phyloP scores from a whole-genome alignment of 352 stramenopile species.

The Albugo laibachii region DNA sequence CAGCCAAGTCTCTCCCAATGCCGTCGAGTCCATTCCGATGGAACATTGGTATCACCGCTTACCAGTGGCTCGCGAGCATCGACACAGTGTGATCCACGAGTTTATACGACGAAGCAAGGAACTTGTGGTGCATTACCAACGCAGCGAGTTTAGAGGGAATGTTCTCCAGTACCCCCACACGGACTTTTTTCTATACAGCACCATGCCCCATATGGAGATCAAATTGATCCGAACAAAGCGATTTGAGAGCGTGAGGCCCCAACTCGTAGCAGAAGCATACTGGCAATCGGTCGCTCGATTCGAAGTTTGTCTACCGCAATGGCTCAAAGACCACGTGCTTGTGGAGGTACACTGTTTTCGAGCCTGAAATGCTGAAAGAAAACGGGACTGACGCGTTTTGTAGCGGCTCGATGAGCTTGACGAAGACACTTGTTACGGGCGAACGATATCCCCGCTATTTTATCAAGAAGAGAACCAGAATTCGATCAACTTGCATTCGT shows the following conservation, averaged over 20 bases:
- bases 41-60: constrained; percentile 46
- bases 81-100: constrained; percentile 20
- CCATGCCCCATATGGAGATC: constrained; percentile 62
- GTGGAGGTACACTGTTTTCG: constrained; percentile 34
- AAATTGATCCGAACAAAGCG: constrained; percentile 44
- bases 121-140: constrained; percentile 25
- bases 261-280: constrained; percentile 34
- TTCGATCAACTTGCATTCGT: constrained; percentile 58
- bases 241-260: constrained; percentile 29
- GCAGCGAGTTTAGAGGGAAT: constrained; percentile 23
- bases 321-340: constrained; percentile 40
- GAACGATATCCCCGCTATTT: constrained; percentile 51
- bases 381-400: not conserved
- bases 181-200: constrained; percentile 67
- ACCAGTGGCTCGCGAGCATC: constrained; percentile 35
- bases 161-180: constrained; percentile 31
- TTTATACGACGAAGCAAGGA: constrained; percentile 36
- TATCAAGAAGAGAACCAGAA: constrained; percentile 30
- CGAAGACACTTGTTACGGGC: constrained; percentile 52
- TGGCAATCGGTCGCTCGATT: constrained; percentile 72
- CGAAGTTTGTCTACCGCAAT: constrained; percentile 36
- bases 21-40: constrained; percentile 4
- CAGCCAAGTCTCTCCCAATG: not conserved
- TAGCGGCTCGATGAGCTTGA: constrained; percentile 57
- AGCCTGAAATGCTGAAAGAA: no score